A percentile compares a stretch with the other conserved stretches of the same genome.
Evolutionary conservation across 176 grass and related monocot genomes (phyloP).

Genomic region (Melocanna baccifera): DNA sequence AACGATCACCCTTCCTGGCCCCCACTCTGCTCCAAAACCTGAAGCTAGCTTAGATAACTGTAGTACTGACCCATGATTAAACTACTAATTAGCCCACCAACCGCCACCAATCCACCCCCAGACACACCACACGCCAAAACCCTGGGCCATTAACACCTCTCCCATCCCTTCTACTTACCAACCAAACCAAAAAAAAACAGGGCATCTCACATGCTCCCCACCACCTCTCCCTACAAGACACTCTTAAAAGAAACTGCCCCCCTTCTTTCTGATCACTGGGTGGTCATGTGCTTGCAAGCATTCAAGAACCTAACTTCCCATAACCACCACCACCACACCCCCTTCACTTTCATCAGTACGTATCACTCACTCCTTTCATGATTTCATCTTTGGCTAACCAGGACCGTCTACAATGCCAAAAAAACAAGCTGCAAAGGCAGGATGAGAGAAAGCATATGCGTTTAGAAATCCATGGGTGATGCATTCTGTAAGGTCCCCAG

Average conservation of each 20-base stretch:
- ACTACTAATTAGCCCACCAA: slow-evolving; percentile 40
- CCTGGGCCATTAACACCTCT: slow-evolving; percentile 21
- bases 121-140: slow-evolving; percentile 43
- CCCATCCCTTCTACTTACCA: slow-evolving; percentile 38
- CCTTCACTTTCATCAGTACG: slow-evolving; percentile 4
- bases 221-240: slow-evolving; percentile 45
- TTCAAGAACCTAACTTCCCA: slow-evolving; percentile 31
- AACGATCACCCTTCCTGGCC: not conserved
- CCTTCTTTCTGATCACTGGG: slow-evolving; percentile 15
- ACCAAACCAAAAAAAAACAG: slow-evolving; percentile 16
- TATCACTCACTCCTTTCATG: slow-evolving; percentile 9
- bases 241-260: not conserved
- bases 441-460: not conserved
- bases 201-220: slow-evolving; percentile 70
- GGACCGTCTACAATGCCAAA: not conserved
- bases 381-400: not conserved
- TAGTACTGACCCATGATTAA: slow-evolving; percentile 24
- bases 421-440: slow-evolving; percentile 1
- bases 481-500: not conserved
- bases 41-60: not conserved
- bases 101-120: slow-evolving; percentile 24
- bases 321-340: slow-evolving; percentile 29
- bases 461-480: not conserved
- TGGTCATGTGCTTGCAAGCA: slow-evolving; percentile 39
- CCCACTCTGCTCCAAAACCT: not conserved